phyloP scores from a whole-genome alignment of 2,329 filamentous ascomycete genomes.

The Coniochaeta hoffmannii region DNA sequence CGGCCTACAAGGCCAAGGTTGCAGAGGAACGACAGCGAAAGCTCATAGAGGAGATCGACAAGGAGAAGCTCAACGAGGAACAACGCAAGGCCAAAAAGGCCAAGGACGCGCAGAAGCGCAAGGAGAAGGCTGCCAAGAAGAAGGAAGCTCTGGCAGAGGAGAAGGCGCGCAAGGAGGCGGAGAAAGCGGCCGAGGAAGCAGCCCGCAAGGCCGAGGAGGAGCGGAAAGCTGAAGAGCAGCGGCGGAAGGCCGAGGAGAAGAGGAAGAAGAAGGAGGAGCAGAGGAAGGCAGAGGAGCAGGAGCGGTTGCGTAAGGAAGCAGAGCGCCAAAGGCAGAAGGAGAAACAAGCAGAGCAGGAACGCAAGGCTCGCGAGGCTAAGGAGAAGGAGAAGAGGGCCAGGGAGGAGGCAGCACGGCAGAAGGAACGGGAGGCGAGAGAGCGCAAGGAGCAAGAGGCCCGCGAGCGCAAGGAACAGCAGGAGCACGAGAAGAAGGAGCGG shows the following conservation, averaged over 20 bases:
- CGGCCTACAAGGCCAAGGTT: constrained; percentile 96
- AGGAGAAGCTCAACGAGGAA: constrained; percentile 69
- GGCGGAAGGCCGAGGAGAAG: constrained; percentile 79
- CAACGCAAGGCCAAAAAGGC: constrained; percentile 88
- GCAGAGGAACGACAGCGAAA: constrained; percentile 86
- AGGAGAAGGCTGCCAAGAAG: constrained; percentile 86
- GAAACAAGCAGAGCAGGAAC: constrained; percentile 75
- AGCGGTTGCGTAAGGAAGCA: constrained; percentile 74
- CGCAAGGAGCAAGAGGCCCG: constrained; percentile 67
- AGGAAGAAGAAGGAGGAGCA: constrained; percentile 86
- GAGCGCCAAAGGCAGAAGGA: constrained; percentile 80
- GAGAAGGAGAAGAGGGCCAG: constrained; percentile 78
- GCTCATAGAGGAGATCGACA: constrained; percentile 82
- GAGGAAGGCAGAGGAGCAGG: constrained; percentile 84
- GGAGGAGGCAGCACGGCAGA: constrained; percentile 66
- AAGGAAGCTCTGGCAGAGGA: constrained; percentile 88
- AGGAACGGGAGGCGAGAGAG: constrained; percentile 71
- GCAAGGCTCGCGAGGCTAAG: constrained; percentile 72
- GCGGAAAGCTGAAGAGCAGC: constrained; percentile 72
- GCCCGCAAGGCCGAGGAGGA: constrained; percentile 68
- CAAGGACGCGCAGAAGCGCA: constrained; percentile 89
- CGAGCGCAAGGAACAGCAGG: constrained; percentile 57
- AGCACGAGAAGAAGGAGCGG: constrained; percentile 47
- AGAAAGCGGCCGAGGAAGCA: constrained; percentile 81
- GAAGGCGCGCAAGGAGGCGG: constrained; percentile 77